Conservation (phyloP, 2,329 filamentous ascomycete genomes). For the Myriosclerotinia curreyana region DNA sequence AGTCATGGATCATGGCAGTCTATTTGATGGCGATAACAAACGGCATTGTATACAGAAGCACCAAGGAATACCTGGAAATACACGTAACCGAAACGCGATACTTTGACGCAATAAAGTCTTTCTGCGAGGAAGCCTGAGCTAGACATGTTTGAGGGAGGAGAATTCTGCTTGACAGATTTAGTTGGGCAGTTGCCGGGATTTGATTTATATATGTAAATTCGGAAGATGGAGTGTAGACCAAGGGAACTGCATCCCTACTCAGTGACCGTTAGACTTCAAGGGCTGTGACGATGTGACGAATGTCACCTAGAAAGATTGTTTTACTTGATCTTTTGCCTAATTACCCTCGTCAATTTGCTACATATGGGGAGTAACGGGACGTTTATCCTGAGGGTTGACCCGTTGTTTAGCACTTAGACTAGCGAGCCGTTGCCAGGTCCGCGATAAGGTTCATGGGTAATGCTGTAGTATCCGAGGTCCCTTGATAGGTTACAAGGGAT, state of each 20-base stretch:
- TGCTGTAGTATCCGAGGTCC: not conserved
- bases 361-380: not conserved
- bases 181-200: not conserved
- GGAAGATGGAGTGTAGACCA: not conserved
- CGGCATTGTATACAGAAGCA: not conserved
- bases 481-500: not conserved
- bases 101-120: conserved; percentile 13
- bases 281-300: no score
- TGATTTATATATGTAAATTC: not conserved
- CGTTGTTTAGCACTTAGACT: not conserved
- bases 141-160: not conserved
- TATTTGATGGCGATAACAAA: not conserved
- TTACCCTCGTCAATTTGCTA: not conserved
- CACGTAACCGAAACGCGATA: not conserved
- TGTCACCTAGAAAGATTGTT: not conserved
- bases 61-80: not conserved
- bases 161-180: not conserved
- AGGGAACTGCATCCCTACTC: not conserved
- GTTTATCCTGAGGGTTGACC: not conserved
- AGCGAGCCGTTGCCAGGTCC: no score
- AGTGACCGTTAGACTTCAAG: not conserved
- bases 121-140: conserved; percentile 4
- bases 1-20: not conserved
- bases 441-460: no score
- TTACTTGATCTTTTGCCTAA: not conserved